These are phyloP conservation scores for Hypoxylon sp. DNA, from an alignment of 2,329 filamentous ascomycete genomes.

Conservation along the genomic window DNA sequence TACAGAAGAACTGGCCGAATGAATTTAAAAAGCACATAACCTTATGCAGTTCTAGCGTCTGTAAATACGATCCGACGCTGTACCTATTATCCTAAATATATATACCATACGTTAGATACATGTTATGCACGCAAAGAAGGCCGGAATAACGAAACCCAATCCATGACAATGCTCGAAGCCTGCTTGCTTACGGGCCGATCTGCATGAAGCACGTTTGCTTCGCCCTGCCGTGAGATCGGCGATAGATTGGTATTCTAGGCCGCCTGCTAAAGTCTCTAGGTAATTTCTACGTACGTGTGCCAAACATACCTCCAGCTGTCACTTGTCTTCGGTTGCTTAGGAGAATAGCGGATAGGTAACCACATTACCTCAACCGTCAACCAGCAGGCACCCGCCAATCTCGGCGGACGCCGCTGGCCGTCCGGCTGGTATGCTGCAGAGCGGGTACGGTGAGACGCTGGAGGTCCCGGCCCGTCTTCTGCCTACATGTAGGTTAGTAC, in stretches of 20 bases:
- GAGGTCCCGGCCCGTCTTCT: neutral
- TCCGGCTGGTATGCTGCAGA: neutral
- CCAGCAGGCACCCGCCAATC: neutral
- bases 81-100: neutral
- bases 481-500: too few relatives aligned
- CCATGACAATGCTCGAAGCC: neutral
- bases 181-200: conserved; percentile 1
- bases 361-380: neutral
- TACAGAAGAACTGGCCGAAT: neutral
- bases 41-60: too few relatives aligned
- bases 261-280: neutral
- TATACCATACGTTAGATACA: neutral
- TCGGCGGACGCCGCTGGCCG: neutral
- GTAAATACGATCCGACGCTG: neutral
- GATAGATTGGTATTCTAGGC: neutral
- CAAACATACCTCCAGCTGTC: neutral
- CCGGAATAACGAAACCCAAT: neutral
- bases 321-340: neutral
- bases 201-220: conserved; percentile 20
- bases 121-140: neutral
- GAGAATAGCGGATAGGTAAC: neutral
- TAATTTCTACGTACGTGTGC: too few relatives aligned
- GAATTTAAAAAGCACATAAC: conserved; percentile 13
- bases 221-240: conserved; percentile 15
- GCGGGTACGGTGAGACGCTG: neutral